Evolutionary conservation across 768 basidiomycete species (phyloP), one percentile per base, ranked within the genome.

Genomic region (Boletus sensibilis): DNA sequence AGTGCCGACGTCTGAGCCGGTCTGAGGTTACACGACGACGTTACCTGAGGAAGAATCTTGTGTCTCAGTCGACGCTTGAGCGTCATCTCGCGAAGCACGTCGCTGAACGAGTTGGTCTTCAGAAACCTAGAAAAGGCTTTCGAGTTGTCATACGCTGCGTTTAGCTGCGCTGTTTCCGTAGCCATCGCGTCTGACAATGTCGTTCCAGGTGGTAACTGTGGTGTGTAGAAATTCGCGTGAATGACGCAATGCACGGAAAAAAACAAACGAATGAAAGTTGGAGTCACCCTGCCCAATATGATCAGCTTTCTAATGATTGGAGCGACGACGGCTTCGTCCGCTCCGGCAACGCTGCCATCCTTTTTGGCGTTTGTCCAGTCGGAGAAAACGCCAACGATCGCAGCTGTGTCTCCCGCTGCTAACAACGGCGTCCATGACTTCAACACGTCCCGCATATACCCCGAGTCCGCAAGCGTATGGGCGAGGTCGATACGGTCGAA

Each of bases 401-500:
- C 56, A 13, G 79, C 72, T 10, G 58, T 51, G 5, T 58, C 53
- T 9, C 61, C 73, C 5, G 51, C 43, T 2, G 64, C 61, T 5
- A 82, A 63, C 16, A 80, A 50, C 1, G 74, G 68, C 2, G 60
- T 56, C 80, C 79, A 82, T 5, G 59, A 43, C 1, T 25, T 48
- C 33, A 81, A 60, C 29, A 74, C 63, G 2, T 57, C 56, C 18
- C 50, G 53, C 11, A 75, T 56, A 9, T 72, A 72, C 23, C 64
- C 66, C 20, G 71, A 70, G 34, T 75, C 68, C 1, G 78, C 74
- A 13, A 75, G 23, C 7, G 74, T 68, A 52, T 78, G 76, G 1
- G 74, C 78, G 8, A 79, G 72, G 34, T 78, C 70, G 44, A 82
- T 72, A 3, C 81, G 74, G 61, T 81, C 74, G 52, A 81, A 82